A percentile compares a stretch with the other conserved stretches of the same genome.
These are phyloP conservation scores for Xylaria palmicola DNA, from an alignment of 495 filamentous ascomycete genomes.

Conservation along the genomic window DNA sequence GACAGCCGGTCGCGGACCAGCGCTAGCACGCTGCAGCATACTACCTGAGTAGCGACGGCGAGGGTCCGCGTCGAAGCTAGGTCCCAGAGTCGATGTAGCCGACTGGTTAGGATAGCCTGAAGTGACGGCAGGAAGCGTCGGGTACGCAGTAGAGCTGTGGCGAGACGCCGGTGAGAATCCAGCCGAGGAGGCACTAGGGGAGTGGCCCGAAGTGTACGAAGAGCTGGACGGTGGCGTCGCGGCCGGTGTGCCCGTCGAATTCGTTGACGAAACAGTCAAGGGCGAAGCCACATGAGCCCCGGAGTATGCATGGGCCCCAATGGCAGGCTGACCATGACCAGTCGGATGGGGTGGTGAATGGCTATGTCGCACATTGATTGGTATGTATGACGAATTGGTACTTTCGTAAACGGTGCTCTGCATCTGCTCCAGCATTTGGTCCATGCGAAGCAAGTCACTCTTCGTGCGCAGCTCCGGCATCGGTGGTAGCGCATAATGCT, in stretches of 20 bases:
- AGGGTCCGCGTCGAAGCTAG: conserved; percentile 75
- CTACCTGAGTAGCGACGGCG: conserved; percentile 86
- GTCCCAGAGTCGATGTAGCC: conserved; percentile 74
- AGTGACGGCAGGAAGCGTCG: conserved; percentile 74
- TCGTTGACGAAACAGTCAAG: conserved; percentile 55
- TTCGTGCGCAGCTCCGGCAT: conserved; percentile 88
- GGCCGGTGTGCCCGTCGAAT: conserved; percentile 69
- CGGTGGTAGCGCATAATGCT: conserved; percentile 75
- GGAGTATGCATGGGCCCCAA: conserved; percentile 43
- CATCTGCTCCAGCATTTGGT: conserved; percentile 92
- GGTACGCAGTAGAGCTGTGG: conserved; percentile 67
- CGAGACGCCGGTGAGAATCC: conserved; percentile 65
- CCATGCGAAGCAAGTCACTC: conserved; percentile 85
- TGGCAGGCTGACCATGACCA: conserved; percentile 46
- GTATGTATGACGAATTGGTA: conserved; percentile 54
- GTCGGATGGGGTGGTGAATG: conserved; percentile 67
- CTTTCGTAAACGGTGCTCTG: conserved; percentile 92
- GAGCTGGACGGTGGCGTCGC: conserved; percentile 88
- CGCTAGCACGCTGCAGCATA: conserved; percentile 71
- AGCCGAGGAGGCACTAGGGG: conserved; percentile 65
- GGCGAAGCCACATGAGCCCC: conserved; percentile 59
- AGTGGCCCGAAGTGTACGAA: conserved; percentile 83
- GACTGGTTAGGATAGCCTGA: conserved; percentile 62
- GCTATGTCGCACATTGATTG: conserved; percentile 64
- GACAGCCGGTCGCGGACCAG: conserved; percentile 38